Evolutionary conservation across 805 yeast genomes (phyloP).

Genomic region (Ogataea thermomethanolica): DNA sequence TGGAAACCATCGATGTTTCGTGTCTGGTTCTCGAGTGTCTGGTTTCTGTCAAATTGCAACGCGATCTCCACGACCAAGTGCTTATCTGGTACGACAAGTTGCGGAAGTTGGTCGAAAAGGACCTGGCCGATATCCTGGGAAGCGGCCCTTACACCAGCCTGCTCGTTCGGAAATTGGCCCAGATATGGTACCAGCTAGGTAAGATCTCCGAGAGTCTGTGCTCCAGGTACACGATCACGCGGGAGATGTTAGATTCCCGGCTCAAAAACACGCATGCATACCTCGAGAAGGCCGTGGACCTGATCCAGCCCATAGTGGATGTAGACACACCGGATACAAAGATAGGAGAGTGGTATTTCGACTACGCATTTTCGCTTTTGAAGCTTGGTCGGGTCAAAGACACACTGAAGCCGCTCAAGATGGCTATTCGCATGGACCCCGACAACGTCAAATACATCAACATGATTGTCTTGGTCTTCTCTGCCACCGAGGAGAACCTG

Average conservation of each 20-base stretch:
- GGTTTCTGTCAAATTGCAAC: slow-evolving; percentile 7
- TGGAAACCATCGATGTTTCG: slow-evolving; percentile 29
- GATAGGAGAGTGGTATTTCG: slow-evolving; percentile 33
- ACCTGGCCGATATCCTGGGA: slow-evolving; percentile 6
- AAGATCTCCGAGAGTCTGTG: slow-evolving; percentile 21
- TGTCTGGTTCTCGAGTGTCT: slow-evolving; percentile 16
- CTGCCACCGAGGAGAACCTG: slow-evolving; percentile 52
- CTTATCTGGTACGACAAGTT: slow-evolving; percentile 19
- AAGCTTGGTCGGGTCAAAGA: slow-evolving; percentile 40
- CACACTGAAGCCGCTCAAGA: slow-evolving; percentile 45
- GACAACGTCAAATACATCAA: slow-evolving; percentile 64
- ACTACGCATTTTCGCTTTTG: slow-evolving; percentile 49
- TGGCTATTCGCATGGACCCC: slow-evolving; percentile 46
- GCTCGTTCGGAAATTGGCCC: slow-evolving; percentile 22
- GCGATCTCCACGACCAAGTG: slow-evolving; percentile 17
- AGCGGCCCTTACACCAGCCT: slow-evolving; percentile 21
- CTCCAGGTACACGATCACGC: slow-evolving; percentile 10
- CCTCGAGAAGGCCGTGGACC: slow-evolving; percentile 13
- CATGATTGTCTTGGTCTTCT: slow-evolving; percentile 57
- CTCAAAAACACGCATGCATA: slow-evolving; percentile 5
- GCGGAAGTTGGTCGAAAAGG: slow-evolving; percentile 5
- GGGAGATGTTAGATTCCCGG: slow-evolving; percentile 11
- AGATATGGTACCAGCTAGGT: slow-evolving; percentile 24
- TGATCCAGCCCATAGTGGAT: slow-evolving; percentile 6
- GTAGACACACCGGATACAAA: slow-evolving; percentile 14